Conservation (phyloP, 2,329 filamentous ascomycete genomes). For the Colletotrichum endophyticum region DNA sequence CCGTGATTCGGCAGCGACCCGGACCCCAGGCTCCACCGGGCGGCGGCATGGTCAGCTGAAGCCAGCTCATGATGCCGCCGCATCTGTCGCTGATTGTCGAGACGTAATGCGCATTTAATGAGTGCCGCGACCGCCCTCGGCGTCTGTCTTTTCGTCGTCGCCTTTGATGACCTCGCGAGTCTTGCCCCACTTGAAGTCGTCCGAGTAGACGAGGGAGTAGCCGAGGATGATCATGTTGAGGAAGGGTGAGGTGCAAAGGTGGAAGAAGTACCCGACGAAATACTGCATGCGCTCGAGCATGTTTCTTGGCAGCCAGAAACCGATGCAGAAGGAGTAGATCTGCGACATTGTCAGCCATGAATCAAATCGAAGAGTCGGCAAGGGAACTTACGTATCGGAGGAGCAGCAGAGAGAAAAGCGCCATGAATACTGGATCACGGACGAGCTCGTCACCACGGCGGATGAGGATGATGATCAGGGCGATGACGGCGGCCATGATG, state of each 20-base stretch:
- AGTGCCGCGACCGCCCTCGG: slow-evolving; percentile 23
- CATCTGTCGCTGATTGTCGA: slow-evolving; percentile 19
- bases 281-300: slow-evolving; percentile 41
- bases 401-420: slow-evolving; percentile 40
- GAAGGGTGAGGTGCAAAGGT: slow-evolving; percentile 42
- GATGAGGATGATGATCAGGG: slow-evolving; percentile 39
- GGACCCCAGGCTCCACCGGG: neutral
- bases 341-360: slow-evolving; percentile 21
- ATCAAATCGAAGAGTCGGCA: neutral
- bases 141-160: slow-evolving; percentile 25
- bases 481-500: slow-evolving; percentile 43
- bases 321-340: slow-evolving; percentile 46
- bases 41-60: neutral
- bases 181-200: slow-evolving; percentile 53
- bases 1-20: neutral
- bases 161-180: slow-evolving; percentile 41
- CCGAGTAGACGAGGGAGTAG: slow-evolving; percentile 46
- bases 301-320: slow-evolving; percentile 45
- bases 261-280: slow-evolving; percentile 41
- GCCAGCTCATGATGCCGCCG: neutral
- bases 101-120: slow-evolving; percentile 4
- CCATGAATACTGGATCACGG: slow-evolving; percentile 38
- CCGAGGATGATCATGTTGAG: slow-evolving; percentile 47
- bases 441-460: slow-evolving; percentile 36
- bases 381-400: slow-evolving; percentile 42